A percentile compares a stretch with the other conserved stretches of the same genome.
Conservation (phyloP, 768 basidiomycete species). For the Gloeophyllum trabeum region DNA sequence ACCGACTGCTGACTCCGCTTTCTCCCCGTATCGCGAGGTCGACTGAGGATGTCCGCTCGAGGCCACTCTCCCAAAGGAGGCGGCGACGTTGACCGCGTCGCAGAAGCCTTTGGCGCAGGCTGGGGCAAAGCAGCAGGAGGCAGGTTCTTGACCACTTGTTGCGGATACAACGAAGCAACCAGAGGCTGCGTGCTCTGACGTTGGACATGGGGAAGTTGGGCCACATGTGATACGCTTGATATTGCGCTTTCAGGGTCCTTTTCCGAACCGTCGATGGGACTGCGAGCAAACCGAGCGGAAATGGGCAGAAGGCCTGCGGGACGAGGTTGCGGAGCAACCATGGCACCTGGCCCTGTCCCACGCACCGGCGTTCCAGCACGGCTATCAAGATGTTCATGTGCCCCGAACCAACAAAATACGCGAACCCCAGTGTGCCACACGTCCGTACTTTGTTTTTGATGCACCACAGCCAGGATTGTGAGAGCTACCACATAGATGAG, state of each 20-base stretch:
- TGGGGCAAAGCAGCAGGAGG: conserved; percentile 11
- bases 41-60: conserved; percentile 12
- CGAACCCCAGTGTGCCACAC: conserved; percentile 44
- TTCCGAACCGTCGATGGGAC: too few relatives aligned
- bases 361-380: conserved; percentile 23
- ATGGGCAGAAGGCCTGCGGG: conserved; percentile 7
- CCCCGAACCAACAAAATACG: conserved; percentile 24
- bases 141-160: conserved; percentile 16
- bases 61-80: conserved; percentile 48
- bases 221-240: conserved; percentile 7
- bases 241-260: conserved; percentile 1
- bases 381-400: conserved; percentile 19
- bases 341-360: conserved; percentile 24
- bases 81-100: conserved; percentile 20
- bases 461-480: conserved; percentile 29
- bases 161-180: conserved; percentile 21
- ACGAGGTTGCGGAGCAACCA: conserved; percentile 32
- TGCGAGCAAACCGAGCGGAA: too few relatives aligned
- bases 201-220: conserved; percentile 5
- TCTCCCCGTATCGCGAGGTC: neutral
- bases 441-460: conserved; percentile 28
- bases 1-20: too few relatives aligned
- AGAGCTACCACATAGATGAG: conserved; percentile 45
- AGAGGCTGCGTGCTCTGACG: conserved; percentile 1
- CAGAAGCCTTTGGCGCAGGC: too few relatives aligned